Evolutionary conservation across 495 filamentous ascomycete genomes (phyloP).

Genomic region (Aspergillus incahuasiensis): DNA sequence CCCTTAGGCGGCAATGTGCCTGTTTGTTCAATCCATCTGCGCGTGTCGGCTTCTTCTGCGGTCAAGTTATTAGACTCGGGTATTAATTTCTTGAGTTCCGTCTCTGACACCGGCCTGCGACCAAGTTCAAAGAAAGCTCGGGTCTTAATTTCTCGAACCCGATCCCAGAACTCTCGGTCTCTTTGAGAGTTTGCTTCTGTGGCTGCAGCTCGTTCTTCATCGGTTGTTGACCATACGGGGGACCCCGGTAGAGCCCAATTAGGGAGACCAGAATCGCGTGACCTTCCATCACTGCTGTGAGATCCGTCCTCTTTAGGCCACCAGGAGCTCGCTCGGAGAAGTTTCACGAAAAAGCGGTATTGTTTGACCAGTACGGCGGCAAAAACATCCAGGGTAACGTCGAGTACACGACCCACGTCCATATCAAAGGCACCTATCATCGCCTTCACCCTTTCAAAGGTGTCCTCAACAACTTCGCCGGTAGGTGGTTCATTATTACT

Average conservation of each 20-base stretch:
- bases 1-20: conserved; percentile 77
- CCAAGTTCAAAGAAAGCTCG: conserved; percentile 85
- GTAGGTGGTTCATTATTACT: conserved; percentile 58
- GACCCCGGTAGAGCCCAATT: conserved; percentile 75
- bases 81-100: conserved; percentile 42
- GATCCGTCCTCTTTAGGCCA: conserved; percentile 68
- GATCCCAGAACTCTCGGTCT: conserved; percentile 76
- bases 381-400: conserved; percentile 86
- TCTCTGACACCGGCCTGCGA: conserved; percentile 50
- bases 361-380: conserved; percentile 79
- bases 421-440: conserved; percentile 90
- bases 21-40: conserved; percentile 71
- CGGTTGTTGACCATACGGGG: conserved; percentile 47
- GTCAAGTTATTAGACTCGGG: conserved; percentile 36
- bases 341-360: conserved; percentile 87
- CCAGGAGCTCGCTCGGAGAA: conserved; percentile 89
- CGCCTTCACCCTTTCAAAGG: conserved; percentile 78
- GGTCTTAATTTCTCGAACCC: conserved; percentile 68
- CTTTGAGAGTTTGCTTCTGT: conserved; percentile 51
- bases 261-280: conserved; percentile 56
- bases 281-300: conserved; percentile 25
- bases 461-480: conserved; percentile 60
- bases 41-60: conserved; percentile 48
- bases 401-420: conserved; percentile 89
- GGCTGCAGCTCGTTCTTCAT: conserved; percentile 59